Percentiles rank a stretch among this genome's conserved stretches.
These are phyloP conservation scores for Saccharum hybrid DNA, from an alignment of 202 grass and related monocot genomes.

Conservation along the genomic window DNA sequence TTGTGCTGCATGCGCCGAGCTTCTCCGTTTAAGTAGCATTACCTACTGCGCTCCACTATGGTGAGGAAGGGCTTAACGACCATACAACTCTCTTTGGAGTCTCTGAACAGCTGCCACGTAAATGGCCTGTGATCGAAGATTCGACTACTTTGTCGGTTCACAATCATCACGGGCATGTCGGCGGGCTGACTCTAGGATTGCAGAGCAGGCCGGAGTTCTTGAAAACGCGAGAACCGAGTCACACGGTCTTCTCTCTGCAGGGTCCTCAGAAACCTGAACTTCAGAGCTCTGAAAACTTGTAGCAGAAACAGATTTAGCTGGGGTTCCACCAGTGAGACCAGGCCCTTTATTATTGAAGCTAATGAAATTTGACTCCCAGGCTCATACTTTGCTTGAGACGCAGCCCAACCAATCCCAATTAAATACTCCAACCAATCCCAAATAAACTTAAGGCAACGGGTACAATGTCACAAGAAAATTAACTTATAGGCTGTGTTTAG, in stretches of 20 bases:
- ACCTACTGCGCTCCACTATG: constrained; percentile 63
- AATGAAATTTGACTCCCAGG: neutral
- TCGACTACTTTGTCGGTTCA: constrained; percentile 9
- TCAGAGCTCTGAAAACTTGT: neutral
- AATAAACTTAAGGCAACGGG: too few relatives aligned
- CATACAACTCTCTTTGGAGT: neutral
- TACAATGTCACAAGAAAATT: too few relatives aligned
- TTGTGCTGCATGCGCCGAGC: constrained; percentile 35
- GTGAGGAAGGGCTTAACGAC: constrained; percentile 29
- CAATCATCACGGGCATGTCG: constrained; percentile 39
- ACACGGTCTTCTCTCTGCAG: constrained; percentile 34
- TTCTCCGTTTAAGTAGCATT: constrained; percentile 28
- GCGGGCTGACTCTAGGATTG: constrained; percentile 15
- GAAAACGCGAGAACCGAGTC: constrained; percentile 29
- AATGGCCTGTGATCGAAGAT: constrained; percentile 32
- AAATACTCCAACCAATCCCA: too few relatives aligned
- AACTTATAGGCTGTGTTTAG: too few relatives aligned
- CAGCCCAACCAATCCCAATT: neutral
- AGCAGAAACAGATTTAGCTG: neutral
- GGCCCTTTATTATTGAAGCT: neutral
- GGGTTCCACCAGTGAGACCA: neutral
- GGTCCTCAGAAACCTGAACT: constrained; percentile 4
- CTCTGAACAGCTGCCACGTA: constrained; percentile 41
- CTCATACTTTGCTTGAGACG: neutral
- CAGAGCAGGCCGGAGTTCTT: constrained; percentile 21